Base-by-base conservation (phyloP, 2,329 filamentous ascomycete species). In the Cladosporium sp. region DNA sequence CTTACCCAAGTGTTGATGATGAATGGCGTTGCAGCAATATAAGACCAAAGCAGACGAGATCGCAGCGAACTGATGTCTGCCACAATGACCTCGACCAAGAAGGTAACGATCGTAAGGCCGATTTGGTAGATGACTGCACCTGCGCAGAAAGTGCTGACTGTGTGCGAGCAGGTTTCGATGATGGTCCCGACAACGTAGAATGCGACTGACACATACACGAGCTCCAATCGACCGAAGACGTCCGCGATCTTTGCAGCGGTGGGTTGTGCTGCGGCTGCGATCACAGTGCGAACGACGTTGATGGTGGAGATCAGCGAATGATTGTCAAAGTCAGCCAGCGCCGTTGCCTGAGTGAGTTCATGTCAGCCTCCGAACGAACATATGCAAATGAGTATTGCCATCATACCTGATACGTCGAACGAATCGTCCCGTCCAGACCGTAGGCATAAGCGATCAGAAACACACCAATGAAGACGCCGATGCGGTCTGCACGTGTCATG, bases 361-460 rank as follows among this genome's bases (percentile, higher is more conserved):
- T 49, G 32, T 36, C 8, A n/a, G 6, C 5, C 15, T 29, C 13
- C 9, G 12, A 32, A 9, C 2, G 11, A 32, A 11, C 6, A 12
- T 8, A 2, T 8, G 15, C 36, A 8, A 38, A 12, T 8, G 1
- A 11, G 4, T 3, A 16, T 19, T 27, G 20, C 9, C 12, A 3
- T 33, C 18, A 30, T 57, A 68, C 65, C 56, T 75, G 76, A 58
- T 79, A 82, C 6, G 73, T 71, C 54, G 73, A 76, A 12, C 80
- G 74, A 38, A 83, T 69, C 1, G 71, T 77, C 19, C 77, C 77
- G 55, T 84, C 80, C 18, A 84, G 70, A 2, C 79, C 78, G 61
- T 85, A 86, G 29, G 75, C 78, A 62, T 84, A 86, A 9, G 81
- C 77, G 47, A 85, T 68, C 27, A 85, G 62, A 62, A 85, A 85